phyloP scores from a whole-genome alignment of 768 basidiomycete species.

The Lactifluus subvellereus region DNA sequence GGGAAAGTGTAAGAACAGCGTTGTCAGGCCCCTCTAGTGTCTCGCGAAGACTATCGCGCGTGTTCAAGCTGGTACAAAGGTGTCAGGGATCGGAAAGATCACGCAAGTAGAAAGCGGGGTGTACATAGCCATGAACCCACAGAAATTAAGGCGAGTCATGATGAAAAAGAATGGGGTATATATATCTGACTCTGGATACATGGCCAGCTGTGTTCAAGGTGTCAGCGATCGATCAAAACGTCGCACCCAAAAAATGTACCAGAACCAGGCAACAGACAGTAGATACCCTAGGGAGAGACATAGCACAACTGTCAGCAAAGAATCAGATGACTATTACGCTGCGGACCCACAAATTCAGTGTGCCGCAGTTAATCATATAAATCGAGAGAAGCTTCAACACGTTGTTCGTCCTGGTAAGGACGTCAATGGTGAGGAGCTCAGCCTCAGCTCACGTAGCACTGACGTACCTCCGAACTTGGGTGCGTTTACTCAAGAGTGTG shows the following conservation, averaged over 20 bases:
- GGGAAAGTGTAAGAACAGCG: background rate
- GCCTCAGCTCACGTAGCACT: background rate
- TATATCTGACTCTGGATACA: background rate
- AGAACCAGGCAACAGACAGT: background rate
- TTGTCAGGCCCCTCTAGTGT: background rate
- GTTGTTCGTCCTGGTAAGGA: background rate
- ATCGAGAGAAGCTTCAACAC: background rate
- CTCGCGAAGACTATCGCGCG: background rate
- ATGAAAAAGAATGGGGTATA: conserved; percentile 3
- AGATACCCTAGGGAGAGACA: background rate
- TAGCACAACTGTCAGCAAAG: background rate
- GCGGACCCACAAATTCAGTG: background rate
- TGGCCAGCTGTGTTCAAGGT: background rate
- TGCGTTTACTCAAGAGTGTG: background rate
- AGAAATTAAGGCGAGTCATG: background rate
- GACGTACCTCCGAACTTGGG: background rate
- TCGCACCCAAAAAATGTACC: background rate
- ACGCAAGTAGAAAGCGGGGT: background rate
- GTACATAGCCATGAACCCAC: background rate
- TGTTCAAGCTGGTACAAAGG: background rate
- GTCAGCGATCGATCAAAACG: background rate
- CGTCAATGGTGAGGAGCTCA: background rate
- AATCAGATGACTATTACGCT: background rate
- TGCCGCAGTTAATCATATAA: conserved; percentile 4
- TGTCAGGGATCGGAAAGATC: background rate